Evolutionary conservation across 129 eudicot genomes (phyloP).

Genomic region (Cynara cardunculus): DNA sequence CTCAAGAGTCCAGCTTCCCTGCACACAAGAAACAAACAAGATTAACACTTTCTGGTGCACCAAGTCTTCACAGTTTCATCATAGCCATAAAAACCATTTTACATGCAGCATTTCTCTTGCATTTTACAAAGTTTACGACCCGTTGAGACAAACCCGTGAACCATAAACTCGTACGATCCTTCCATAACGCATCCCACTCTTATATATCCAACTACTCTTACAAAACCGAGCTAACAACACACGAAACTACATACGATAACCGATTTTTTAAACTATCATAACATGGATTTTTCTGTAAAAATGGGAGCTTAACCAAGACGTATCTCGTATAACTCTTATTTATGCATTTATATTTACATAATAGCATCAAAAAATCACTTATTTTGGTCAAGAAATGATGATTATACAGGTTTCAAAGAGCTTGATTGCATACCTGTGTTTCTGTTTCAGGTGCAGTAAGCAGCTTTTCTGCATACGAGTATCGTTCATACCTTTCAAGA

Average conservation of each 20-base stretch:
- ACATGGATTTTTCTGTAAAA: neutral
- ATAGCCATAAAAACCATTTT: neutral
- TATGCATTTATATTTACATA: neutral
- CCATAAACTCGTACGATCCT: neutral
- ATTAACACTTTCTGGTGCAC: neutral
- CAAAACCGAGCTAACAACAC: neutral
- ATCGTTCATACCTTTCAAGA: constrained; percentile 75
- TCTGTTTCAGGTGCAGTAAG: constrained; percentile 44
- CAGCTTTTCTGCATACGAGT: constrained; percentile 57
- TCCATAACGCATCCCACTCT: neutral
- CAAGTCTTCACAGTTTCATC: neutral
- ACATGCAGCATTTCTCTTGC: neutral
- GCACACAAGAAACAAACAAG: neutral
- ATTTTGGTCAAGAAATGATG: neutral
- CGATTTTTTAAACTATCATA: neutral
- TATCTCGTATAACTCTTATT: neutral
- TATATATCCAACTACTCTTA: neutral
- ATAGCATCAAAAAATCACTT: neutral
- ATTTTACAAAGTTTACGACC: neutral
- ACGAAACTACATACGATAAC: neutral
- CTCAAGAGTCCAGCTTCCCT: constrained; percentile 63
- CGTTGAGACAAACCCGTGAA: neutral
- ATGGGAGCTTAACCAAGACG: neutral
- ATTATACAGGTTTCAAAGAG: too few relatives aligned
- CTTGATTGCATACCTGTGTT: constrained; percentile 37